Conservation (phyloP, 139 green algal species). For the Ostreobium quekettii region DNA sequence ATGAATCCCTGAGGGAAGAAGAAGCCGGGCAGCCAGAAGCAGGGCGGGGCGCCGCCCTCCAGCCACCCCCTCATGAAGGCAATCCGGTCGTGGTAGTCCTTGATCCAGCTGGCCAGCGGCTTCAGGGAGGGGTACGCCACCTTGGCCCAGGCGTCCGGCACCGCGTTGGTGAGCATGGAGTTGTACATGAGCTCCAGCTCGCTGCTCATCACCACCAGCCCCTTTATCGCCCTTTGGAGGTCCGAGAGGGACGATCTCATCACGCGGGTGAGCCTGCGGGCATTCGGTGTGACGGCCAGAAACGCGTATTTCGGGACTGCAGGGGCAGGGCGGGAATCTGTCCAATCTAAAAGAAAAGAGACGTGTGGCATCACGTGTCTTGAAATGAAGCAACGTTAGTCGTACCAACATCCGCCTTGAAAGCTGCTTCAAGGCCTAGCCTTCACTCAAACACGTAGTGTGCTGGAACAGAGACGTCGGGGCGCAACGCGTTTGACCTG, state of each 20-base stretch:
- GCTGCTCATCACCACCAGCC: constrained; percentile 72
- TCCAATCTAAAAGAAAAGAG: too few species aligned
- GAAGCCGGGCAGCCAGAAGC: constrained; percentile 77
- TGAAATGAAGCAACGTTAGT: too few species aligned
- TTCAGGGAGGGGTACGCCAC: constrained; percentile 73
- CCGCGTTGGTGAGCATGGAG: constrained; percentile 63
- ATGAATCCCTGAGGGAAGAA: constrained; percentile 87
- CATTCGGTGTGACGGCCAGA: too few species aligned
- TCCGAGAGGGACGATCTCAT: constrained; percentile 47
- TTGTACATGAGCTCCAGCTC: constrained; percentile 72
- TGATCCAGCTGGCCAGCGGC: constrained; percentile 65
- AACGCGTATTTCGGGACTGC: too few species aligned
- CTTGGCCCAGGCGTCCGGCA: constrained; percentile 60
- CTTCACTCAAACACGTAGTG: too few species aligned
- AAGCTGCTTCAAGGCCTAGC: too few species aligned
- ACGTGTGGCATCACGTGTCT: too few species aligned
- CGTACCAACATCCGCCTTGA: too few species aligned
- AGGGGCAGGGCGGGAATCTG: too few species aligned
- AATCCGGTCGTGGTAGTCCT: constrained; percentile 64
- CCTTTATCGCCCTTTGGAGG: constrained; percentile 71
- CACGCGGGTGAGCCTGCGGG: constrained; percentile 23
- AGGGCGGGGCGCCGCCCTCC: constrained; percentile 42
- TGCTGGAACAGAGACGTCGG: too few species aligned
- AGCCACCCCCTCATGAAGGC: constrained; percentile 74
- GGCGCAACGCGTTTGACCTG: too few species aligned